These are phyloP conservation scores for Cornus suecica DNA, from an alignment of 148 eudicot genomes.

Conservation along the genomic window DNA sequence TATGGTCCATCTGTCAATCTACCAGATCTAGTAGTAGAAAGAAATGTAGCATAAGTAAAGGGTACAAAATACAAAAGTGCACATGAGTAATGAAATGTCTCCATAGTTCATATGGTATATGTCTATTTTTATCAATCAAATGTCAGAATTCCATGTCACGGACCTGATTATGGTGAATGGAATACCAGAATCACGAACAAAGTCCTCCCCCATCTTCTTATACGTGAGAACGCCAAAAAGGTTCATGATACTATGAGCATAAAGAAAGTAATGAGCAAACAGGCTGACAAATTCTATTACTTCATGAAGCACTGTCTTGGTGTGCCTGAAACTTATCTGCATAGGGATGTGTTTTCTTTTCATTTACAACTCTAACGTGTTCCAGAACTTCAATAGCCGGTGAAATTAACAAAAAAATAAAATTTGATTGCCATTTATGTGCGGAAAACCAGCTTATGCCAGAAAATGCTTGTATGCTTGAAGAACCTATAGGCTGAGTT, in stretches of 20 bases:
- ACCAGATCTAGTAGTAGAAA: constrained; percentile 55
- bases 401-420: background rate
- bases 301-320: background rate
- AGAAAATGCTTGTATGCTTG: background rate
- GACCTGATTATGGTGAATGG: constrained; percentile 96
- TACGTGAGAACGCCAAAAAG: constrained; percentile 96
- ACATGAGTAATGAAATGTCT: background rate
- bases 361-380: background rate
- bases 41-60: constrained; percentile 1
- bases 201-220: constrained; percentile 98
- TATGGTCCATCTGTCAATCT: constrained; percentile 98
- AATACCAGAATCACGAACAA: constrained; percentile 74
- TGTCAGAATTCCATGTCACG: background rate
- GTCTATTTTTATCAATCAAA: background rate
- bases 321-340: background rate
- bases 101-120: background rate
- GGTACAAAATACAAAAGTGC: background rate
- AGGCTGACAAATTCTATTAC: background rate
- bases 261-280: background rate
- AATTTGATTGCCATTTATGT: background rate
- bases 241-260: constrained; percentile 82
- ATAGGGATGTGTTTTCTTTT: background rate
- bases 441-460: background rate
- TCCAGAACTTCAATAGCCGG: background rate
- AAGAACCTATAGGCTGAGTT: background rate